Conservation (phyloP, 305 asterid genomes). For the Solanum chacoense region DNA sequence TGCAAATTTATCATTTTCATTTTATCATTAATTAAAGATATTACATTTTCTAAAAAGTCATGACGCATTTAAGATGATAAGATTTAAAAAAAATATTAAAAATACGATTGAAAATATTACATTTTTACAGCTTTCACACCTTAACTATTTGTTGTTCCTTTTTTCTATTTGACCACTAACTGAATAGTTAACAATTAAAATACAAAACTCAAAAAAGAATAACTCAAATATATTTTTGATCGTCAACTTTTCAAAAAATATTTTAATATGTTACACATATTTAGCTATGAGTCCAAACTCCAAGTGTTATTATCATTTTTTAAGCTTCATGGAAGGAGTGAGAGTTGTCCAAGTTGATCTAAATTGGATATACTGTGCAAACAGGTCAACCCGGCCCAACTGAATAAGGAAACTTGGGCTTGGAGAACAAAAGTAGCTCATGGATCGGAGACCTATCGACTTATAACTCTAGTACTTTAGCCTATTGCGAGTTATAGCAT, state of each 20-base stretch:
- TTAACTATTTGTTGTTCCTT: background rate
- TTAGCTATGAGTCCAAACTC: background rate
- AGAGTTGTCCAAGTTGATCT: background rate
- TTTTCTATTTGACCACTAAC: background rate
- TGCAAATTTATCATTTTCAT: background rate
- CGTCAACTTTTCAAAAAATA: background rate
- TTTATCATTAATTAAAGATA: background rate
- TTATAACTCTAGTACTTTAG: background rate
- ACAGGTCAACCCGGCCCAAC: background rate
- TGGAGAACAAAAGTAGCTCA: background rate
- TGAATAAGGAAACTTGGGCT: background rate
- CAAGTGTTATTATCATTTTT: background rate
- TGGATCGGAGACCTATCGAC: background rate
- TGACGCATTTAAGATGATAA: background rate
- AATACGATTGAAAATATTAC: background rate
- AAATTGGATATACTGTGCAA: background rate
- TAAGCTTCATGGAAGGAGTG: background rate
- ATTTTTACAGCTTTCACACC: accelerated
- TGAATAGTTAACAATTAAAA: background rate
- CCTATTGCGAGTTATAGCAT: background rate
- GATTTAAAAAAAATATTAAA: background rate
- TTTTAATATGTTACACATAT: background rate
- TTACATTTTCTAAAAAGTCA: background rate
- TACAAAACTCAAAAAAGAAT: background rate
- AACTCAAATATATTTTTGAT: background rate